Percentiles rank a stretch among this genome's conserved stretches.
Evolutionary conservation across 371 early-diverging fungal genomes (phyloP).

Genomic region (Catenaria anguillulae): DNA sequence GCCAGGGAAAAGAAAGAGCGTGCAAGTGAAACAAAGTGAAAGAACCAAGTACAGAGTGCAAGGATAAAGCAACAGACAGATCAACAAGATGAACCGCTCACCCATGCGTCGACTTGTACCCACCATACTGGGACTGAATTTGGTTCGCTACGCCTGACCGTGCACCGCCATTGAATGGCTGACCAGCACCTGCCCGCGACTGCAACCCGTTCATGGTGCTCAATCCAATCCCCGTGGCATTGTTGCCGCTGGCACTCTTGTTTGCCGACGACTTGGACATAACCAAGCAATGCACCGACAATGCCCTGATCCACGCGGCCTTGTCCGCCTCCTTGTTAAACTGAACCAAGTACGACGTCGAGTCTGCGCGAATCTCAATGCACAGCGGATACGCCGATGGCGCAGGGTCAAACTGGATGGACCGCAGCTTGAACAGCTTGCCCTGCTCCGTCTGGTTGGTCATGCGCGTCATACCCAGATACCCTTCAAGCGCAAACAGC

Average conservation of each 20-base stretch:
- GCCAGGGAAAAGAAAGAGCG: no score
- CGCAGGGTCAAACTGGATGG: not conserved
- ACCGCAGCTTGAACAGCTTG: not conserved
- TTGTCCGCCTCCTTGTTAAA: not conserved
- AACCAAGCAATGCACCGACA: constrained; percentile 3
- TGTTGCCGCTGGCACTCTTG: not conserved
- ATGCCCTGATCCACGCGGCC: not conserved
- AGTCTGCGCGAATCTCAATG: not conserved
- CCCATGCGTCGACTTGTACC: no score
- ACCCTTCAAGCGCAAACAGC: not conserved
- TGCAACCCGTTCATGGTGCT: no score
- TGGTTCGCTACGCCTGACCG: not conserved
- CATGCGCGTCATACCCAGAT: not conserved
- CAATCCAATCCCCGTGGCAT: no score
- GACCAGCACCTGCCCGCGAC: not conserved
- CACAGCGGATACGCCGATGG: not conserved
- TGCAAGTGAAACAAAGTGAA: no score
- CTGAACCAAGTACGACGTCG: not conserved
- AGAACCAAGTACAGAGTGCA: no score
- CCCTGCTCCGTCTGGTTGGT: constrained; percentile 1
- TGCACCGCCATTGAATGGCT: not conserved
- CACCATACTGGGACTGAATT: not conserved
- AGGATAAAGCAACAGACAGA: no score
- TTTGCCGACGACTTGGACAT: not conserved
- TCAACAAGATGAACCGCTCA: no score